These are phyloP conservation scores for Termitomyces heimii DNA, from an alignment of 768 basidiomycete genomes.

Conservation along the genomic window DNA sequence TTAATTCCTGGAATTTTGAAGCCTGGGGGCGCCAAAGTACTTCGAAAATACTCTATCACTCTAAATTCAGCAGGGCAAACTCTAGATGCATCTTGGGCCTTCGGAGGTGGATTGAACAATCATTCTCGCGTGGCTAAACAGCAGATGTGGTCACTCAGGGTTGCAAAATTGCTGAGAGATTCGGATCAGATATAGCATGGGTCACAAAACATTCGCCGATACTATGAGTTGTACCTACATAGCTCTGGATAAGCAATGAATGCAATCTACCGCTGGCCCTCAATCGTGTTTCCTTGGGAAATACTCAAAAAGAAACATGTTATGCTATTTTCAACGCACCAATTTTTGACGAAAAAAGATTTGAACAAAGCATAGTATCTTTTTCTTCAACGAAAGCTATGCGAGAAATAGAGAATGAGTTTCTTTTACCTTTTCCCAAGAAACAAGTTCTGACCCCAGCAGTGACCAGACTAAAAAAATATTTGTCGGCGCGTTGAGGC, in stretches of 20 bases:
- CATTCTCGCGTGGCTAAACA: slow-evolving; percentile 55
- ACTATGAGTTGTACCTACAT: neutral
- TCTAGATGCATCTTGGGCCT: slow-evolving; percentile 55
- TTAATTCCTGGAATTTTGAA: neutral
- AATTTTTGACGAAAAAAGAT: no score
- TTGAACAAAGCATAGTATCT: no score
- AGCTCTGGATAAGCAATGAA: neutral
- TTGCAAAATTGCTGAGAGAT: slow-evolving; percentile 32
- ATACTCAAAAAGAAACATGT: no score
- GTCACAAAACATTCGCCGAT: neutral
- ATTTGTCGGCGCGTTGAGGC: slow-evolving; percentile 13
- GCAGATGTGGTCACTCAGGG: slow-evolving; percentile 39
- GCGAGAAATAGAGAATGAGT: no score
- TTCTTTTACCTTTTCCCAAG: no score
- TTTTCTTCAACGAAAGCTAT: no score
- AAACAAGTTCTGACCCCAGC: no score
- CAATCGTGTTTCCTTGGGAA: no score
- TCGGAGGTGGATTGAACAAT: slow-evolving; percentile 67
- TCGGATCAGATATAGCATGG: neutral
- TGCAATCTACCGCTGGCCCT: no score
- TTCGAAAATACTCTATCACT: neutral
- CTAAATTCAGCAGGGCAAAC: slow-evolving; percentile 6
- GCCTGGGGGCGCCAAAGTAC: neutral
- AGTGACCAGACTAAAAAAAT: no score
- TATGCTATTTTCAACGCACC: no score